Base-by-base conservation (phyloP, 2,329 filamentous ascomycete species). In the Apiospora aurea region DNA sequence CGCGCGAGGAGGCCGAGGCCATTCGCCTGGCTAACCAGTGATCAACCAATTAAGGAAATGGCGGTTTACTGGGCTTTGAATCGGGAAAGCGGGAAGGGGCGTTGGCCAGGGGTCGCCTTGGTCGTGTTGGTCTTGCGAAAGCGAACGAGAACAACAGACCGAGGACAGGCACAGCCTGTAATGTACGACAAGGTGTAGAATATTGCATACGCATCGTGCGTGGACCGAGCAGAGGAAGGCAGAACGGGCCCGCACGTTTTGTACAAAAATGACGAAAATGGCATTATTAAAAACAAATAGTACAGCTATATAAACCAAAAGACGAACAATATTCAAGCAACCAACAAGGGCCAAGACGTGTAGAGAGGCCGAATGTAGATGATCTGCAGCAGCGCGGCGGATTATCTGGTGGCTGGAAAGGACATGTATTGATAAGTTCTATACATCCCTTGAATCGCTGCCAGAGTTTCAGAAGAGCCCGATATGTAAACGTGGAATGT, bases 1-100 rank as follows among this genome's bases (percentile, higher is more conserved):
- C 90, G 21, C 87, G 85, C 77, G 86, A 84, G 71, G 86, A 86
- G 75, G 84, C 83, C 53, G 83, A 85, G 51, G 82, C 83, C 70
- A 81, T 86, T 77, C 83, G 81, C 78, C 76, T 80, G 69, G 79
- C 79, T 57, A 78, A 78, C 72, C 72, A 79, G 70, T 79, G 77
- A 43, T 13, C 26, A 61, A 7, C 66, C 18, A 26, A 47, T 13
- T 10, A 64, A 41, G 7, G 10, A n/a, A 41, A 61, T 6, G 18
- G 16, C 6, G 38, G 18, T 21, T 49, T 57, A 16, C 24, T 16
- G 24, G 24, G n/a, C n/a, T n/a, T n/a, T n/a, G n/a, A n/a, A n/a
- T n/a, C n/a, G n/a, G n/a, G n/a, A n/a, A n/a, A n/a, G n/a, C n/a
- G n/a, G n/a, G n/a, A n/a, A 34, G 26, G 29, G 14, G 8, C 26